These are phyloP conservation scores for Naganishia cerealis DNA, from an alignment of 1,284 basidiomycete species.

Conservation along the genomic window DNA sequence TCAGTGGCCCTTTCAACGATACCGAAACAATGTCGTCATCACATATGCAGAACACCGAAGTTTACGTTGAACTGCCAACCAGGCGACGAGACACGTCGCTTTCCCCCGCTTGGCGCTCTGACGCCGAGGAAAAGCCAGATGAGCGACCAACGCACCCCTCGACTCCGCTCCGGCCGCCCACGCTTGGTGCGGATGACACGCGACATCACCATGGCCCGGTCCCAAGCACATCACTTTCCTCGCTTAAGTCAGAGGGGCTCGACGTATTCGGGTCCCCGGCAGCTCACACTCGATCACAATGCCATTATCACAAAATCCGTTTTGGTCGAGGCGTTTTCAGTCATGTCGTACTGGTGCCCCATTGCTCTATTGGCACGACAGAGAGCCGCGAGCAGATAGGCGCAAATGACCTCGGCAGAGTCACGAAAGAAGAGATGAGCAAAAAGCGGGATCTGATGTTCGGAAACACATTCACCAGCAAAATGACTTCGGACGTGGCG, in stretches of 20 bases:
- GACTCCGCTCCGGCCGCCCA: not conserved
- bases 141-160: not conserved
- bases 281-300: constrained; percentile 33
- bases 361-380: constrained; percentile 20
- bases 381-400: constrained; percentile 1
- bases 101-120: not conserved
- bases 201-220: constrained; percentile 31
- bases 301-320: constrained; percentile 34
- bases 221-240: constrained; percentile 2
- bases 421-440: constrained; percentile 32
- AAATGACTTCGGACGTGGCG: constrained; percentile 30
- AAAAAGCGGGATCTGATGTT: constrained; percentile 24
- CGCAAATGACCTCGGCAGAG: constrained; percentile 29
- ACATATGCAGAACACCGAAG: not conserved
- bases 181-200: constrained; percentile 12
- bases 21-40: not conserved
- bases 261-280: constrained; percentile 28
- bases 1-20: constrained; percentile 15
- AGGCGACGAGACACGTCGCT: not conserved
- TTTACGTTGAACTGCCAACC: constrained; percentile 15
- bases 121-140: too few species aligned
- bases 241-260: not conserved
- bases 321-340: constrained; percentile 23
- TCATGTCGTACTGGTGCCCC: constrained; percentile 28
- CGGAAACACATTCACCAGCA: constrained; percentile 20